These are phyloP conservation scores for Picocystis sp. DNA, from an alignment of 163 green algal genomes.

Conservation along the genomic window DNA sequence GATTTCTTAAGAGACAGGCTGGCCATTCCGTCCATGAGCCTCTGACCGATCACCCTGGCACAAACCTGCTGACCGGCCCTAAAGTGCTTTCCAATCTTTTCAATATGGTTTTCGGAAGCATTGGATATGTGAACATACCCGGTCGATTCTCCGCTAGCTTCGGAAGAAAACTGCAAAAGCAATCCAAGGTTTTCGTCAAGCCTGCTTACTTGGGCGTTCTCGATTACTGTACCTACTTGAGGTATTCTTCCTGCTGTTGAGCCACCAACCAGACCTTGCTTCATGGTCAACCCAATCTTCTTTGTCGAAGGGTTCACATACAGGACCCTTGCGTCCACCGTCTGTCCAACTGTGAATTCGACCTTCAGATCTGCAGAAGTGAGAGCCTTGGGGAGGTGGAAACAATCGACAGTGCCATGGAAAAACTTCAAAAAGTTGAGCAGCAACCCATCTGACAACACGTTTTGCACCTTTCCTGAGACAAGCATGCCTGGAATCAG, in stretches of 20 bases:
- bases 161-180: conserved; percentile 27
- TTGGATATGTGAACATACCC: conserved; percentile 49
- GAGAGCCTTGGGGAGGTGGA: conserved; percentile 42
- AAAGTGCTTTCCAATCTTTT: conserved; percentile 42
- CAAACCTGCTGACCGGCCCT: conserved; percentile 34
- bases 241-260: conserved; percentile 21
- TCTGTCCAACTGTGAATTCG: background rate
- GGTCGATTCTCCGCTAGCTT: conserved; percentile 6
- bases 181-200: conserved; percentile 54
- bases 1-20: conserved; percentile 38
- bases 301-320: conserved; percentile 61
- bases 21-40: conserved; percentile 67
- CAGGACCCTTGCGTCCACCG: conserved; percentile 49
- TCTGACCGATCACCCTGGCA: conserved; percentile 62
- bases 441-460: conserved; percentile 53
- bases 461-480: conserved; percentile 24
- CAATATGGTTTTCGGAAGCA: conserved; percentile 28
- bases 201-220: conserved; percentile 39
- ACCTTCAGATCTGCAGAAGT: conserved; percentile 3
- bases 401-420: conserved; percentile 62
- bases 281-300: conserved; percentile 48
- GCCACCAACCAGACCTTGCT: conserved; percentile 43
- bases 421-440: conserved; percentile 79
- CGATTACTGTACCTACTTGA: conserved; percentile 32
- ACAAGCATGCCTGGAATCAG: conserved; percentile 37